Evolutionary conservation across 192 early-diverging fungal species (phyloP), one percentile per base, ranked within the genome.

Genomic region (Backusella liffmaniae): DNA sequence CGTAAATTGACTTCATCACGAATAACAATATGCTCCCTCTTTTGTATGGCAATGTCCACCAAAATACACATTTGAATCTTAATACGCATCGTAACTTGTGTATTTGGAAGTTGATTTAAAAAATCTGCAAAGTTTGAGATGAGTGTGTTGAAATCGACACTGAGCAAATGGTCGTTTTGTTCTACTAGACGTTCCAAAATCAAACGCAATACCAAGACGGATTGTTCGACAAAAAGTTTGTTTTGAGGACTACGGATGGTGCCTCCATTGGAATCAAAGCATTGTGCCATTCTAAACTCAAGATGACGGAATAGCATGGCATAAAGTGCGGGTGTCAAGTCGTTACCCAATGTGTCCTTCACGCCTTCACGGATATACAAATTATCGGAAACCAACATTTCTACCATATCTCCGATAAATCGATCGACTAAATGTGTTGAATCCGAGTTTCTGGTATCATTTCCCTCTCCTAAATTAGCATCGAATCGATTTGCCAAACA

Each of bases 281-380:
- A 90, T 42, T 81, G 81, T 0, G 78, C 78, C 26, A 92, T 87
- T 29, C 89, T 84, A n/a, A 66, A 77, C 66, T 90, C 88, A 62
- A 92, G 72, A 66, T 88, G 84, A 32, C 80, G 81, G 67, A 91
- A 90, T 9, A 92, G 74, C 4, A 91, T 81, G 15, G 84, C 88
- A 70, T 93, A 94, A 16, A 96, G 73, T 7, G 85, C 82, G 18
- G 87, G 86, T 15, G 85, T 84, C 16, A 96, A 82, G 59, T 96
- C 94, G 29, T 81, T 77, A 23, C 94, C 95, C n/a, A 96, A 78
- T 18, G 92, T 88, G 46, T 96, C 92, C 76, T 93, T 94, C 16
- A 89, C 91, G 37, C 84, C 85, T 78, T 95, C 94, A 12, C 95
- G 86, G 8, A 96, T 86, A 66, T 90, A 80, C 7, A 91, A 86